A percentile compares a stretch with the other conserved stretches of the same genome.
Conservation (phyloP, 2,329 filamentous ascomycete species). For the Drechslerella stenobrocha region DNA sequence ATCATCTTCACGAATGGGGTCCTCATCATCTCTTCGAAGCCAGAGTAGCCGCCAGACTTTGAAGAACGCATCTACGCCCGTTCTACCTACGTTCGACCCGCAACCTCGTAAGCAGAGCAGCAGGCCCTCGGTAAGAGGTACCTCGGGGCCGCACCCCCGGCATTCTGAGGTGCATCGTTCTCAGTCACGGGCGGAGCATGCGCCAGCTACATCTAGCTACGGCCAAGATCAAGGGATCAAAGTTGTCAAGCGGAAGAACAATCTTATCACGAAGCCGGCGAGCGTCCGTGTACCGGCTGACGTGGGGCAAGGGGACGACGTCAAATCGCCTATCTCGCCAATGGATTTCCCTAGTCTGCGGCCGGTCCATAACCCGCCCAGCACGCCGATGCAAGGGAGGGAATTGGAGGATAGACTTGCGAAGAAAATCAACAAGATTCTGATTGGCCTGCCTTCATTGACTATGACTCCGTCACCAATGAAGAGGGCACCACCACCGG, state of each 20-base stretch:
- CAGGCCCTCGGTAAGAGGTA: constrained; percentile 18
- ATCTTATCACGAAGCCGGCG: constrained; percentile 22
- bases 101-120: constrained; percentile 19
- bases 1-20: constrained; percentile 31
- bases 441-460: constrained; percentile 50
- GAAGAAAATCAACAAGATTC: constrained; percentile 51
- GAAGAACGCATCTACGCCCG: constrained; percentile 17
- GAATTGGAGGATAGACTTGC: constrained; percentile 49
- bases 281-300: not conserved
- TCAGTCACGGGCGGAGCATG: not conserved
- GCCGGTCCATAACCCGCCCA: constrained; percentile 27
- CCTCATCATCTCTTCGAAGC: constrained; percentile 15
- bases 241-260: constrained; percentile 46
- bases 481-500: constrained; percentile 35
- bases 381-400: constrained; percentile 44
- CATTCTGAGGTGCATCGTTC: constrained; percentile 1
- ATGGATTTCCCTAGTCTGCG: constrained; percentile 30
- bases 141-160: constrained; percentile 14
- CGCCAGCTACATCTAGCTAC: constrained; percentile 23
- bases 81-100: constrained; percentile 14
- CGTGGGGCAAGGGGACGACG: constrained; percentile 4
- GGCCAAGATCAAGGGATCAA: constrained; percentile 31
- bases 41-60: constrained; percentile 31
- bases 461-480: constrained; percentile 45
- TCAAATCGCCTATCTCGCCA: constrained; percentile 33